Conservation (phyloP, 331 rosid species). For the Ulmus americana region DNA sequence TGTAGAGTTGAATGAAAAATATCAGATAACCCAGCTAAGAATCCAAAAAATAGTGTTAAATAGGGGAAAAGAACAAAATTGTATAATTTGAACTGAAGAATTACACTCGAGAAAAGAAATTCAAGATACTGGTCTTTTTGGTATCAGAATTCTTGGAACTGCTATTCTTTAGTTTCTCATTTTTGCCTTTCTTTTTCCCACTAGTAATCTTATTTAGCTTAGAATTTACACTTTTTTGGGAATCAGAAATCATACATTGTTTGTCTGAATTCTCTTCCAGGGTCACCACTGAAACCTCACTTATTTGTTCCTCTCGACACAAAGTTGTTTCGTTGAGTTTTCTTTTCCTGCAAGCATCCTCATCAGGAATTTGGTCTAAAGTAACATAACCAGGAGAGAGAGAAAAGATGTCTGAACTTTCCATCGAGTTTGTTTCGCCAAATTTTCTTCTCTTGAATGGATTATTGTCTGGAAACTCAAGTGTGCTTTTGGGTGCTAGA, state of each 20-base stretch:
- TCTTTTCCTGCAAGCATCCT: conserved; percentile 42
- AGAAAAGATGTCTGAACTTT: conserved; percentile 22
- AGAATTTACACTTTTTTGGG: conserved; percentile 69
- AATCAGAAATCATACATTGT: conserved; percentile 30
- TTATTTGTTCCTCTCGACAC: conserved; percentile 24
- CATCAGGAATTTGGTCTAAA: conserved; percentile 20
- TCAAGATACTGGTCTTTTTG: conserved; percentile 50
- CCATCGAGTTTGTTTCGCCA: conserved; percentile 31
- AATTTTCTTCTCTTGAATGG: conserved; percentile 62
- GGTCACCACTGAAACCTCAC: conserved; percentile 46
- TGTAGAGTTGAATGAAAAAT: neutral
- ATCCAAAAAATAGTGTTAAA: neutral
- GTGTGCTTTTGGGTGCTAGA: conserved; percentile 8
- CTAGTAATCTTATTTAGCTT: conserved; percentile 21
- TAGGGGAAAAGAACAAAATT: neutral
- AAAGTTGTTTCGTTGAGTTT: conserved; percentile 25
- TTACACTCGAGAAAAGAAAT: conserved; percentile 68
- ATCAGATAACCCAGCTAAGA: neutral
- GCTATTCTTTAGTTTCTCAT: conserved; percentile 43
- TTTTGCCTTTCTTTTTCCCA: conserved; percentile 35
- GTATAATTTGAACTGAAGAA: neutral
- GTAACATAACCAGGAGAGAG: conserved; percentile 20
- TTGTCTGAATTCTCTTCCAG: conserved; percentile 38
- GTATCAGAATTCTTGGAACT: conserved; percentile 32
- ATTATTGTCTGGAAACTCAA: conserved; percentile 63